Conservation (phyloP, 768 basidiomycete genomes). For the Trametes punicea region DNA sequence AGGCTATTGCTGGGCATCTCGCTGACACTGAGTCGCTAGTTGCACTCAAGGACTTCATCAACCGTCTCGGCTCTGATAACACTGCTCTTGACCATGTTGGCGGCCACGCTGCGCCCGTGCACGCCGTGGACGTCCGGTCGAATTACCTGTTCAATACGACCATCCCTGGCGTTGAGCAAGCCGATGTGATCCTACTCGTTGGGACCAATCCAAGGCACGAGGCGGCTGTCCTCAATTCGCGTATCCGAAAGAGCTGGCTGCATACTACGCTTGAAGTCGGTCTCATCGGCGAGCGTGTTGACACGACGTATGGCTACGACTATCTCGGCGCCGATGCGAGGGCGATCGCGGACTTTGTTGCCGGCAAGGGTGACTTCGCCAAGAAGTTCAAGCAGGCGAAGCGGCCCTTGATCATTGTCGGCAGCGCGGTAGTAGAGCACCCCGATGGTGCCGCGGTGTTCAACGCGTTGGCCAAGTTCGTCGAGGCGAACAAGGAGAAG, state of each 20-base stretch:
- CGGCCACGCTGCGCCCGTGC: conserved; percentile 65
- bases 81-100: conserved; percentile 72
- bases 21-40: conserved; percentile 95
- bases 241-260: conserved; percentile 93
- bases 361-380: conserved; percentile 77
- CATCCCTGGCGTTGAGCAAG: conserved; percentile 85
- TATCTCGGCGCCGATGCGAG: conserved; percentile 78
- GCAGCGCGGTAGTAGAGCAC: conserved; percentile 83
- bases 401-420: conserved; percentile 90
- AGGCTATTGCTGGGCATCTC: conserved; percentile 88
- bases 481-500: conserved; percentile 68
- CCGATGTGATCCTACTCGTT: conserved; percentile 89
- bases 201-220: conserved; percentile 98
- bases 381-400: conserved; percentile 87
- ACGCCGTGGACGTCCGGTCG: conserved; percentile 87
- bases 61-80: conserved; percentile 94
- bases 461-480: conserved; percentile 74
- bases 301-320: conserved; percentile 91
- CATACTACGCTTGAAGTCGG: conserved; percentile 85
- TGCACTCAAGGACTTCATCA: conserved; percentile 89
- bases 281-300: conserved; percentile 85
- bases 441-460: conserved; percentile 77
- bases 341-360: conserved; percentile 71
- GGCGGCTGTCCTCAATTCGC: conserved; percentile 94
- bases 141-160: conserved; percentile 97